These are phyloP conservation scores for Senna tora DNA, from an alignment of 306 rosid genomes.

Conservation along the genomic window DNA sequence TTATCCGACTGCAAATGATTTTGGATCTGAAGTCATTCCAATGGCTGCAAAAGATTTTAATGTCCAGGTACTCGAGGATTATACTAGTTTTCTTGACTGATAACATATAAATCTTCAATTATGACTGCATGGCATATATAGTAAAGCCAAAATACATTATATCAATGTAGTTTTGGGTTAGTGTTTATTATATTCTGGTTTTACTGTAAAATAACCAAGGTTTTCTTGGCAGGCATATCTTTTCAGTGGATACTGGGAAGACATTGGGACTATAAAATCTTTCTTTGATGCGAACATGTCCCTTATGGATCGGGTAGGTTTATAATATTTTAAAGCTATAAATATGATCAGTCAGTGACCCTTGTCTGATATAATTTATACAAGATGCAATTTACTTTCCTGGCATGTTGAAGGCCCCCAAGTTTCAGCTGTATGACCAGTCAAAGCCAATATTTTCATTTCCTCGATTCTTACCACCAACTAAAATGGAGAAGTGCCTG, in stretches of 20 bases:
- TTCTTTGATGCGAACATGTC: slow-evolving; percentile 60
- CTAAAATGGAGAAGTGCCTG: slow-evolving; percentile 53
- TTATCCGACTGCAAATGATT: slow-evolving; percentile 61
- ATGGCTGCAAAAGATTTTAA: slow-evolving; percentile 55
- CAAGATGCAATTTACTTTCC: not conserved
- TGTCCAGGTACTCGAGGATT: slow-evolving; percentile 46
- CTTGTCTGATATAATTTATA: not conserved
- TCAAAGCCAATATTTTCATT: slow-evolving; percentile 50
- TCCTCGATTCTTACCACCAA: slow-evolving; percentile 58
- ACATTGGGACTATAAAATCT: slow-evolving; percentile 61
- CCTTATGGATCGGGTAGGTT: slow-evolving; percentile 54
- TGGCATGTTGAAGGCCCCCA: slow-evolving; percentile 41
- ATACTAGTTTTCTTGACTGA: slow-evolving; percentile 8
- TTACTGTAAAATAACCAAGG: not conserved
- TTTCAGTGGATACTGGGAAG: slow-evolving; percentile 63
- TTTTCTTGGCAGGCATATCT: slow-evolving; percentile 52
- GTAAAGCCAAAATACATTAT: slow-evolving; percentile 1
- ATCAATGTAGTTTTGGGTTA: slow-evolving; percentile 22
- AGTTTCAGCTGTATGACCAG: slow-evolving; percentile 60
- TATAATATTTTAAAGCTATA: not conserved
- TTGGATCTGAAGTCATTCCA: slow-evolving; percentile 60
- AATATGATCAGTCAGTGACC: not conserved
- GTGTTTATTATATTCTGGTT: slow-evolving; percentile 23
- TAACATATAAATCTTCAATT: not conserved
- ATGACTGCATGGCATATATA: not conserved